Evolutionary conservation across 2,329 filamentous ascomycete genomes (phyloP), one percentile per base, ranked within the genome.

Genomic region (Endocalyx cinctus): DNA sequence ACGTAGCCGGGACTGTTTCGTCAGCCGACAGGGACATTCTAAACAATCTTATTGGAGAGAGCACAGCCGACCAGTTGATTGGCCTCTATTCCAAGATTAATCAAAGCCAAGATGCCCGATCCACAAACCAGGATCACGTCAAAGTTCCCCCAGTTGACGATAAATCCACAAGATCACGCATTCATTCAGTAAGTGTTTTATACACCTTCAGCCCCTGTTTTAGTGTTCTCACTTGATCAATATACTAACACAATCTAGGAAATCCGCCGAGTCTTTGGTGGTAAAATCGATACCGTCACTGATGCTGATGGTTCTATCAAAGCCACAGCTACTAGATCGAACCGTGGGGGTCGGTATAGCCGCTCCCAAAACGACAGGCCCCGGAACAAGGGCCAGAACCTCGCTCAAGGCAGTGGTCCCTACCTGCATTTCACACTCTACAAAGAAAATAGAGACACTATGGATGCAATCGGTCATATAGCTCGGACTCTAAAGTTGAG

Each of bases 361-460:
- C 48, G 51, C 18, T 42, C 43, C 23, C 42, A 41, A 11, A 48
- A 50, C 28, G 42, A 49, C 16, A 41, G 43, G 17, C 13, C 36
- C 14, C 47, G 45, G 27, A 49, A 48, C 19, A 42, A 42, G 19
- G 44, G 41, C 19, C 43, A 46, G 34, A 41, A 47, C 17, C 38
- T 46, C 33, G 41, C 45, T 17, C 42, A 44, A 44, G 47, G 19
- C 46, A 50, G 72, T n/a, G 87, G 84, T 13, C 82, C 88, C 30
- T 92, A 87, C 57, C 66, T 95, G 11, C 88, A 95, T 58, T 94
- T 95, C 58, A 90, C 86, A 1, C 70, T 96, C 32, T 94, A 90
- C 74, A 96, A 96, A 64, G 89, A 95, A 64, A 96, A 96, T 64
- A 89, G 90, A 55, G 89, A 96, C 55, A 96, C 89, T 1, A 94